A percentile compares a stretch with the other conserved stretches of the same genome.
phyloP scores from a whole-genome alignment of 768 basidiomycete species.

The Rhizopogon vinicolor region DNA sequence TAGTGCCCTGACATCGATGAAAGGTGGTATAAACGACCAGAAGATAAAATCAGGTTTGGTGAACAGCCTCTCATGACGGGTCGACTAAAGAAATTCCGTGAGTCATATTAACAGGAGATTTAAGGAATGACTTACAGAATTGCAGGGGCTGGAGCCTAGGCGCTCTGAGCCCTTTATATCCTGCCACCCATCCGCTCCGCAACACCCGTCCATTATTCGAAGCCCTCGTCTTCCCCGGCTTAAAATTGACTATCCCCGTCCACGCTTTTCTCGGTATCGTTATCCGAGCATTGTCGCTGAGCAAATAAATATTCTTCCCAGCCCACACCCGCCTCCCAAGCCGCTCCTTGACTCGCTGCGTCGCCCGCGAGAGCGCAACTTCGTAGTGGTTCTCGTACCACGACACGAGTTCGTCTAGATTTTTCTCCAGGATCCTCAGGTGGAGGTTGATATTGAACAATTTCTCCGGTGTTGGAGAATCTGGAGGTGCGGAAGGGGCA shows the following conservation, averaged over 20 bases:
- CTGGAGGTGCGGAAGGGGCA: constrained; percentile 12
- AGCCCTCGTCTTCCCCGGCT: constrained; percentile 1
- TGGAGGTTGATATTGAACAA: constrained; percentile 52
- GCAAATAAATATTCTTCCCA: constrained; percentile 52
- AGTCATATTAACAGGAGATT: neutral
- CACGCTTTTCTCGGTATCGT: constrained; percentile 42
- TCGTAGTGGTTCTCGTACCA: constrained; percentile 36
- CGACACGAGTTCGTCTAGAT: constrained; percentile 43
- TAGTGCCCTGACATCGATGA: neutral
- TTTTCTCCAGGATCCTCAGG: constrained; percentile 49
- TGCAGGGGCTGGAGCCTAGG: neutral
- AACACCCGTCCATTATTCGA: neutral
- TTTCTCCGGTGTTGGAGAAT: constrained; percentile 18
- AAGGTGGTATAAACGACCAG: neutral
- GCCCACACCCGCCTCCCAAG: constrained; percentile 77
- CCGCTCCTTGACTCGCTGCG: constrained; percentile 65
- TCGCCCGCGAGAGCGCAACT: constrained; percentile 43
- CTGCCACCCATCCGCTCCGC: neutral
- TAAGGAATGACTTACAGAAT: neutral
- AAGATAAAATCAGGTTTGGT: neutral
- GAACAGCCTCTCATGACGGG: neutral
- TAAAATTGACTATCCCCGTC: constrained; percentile 47
- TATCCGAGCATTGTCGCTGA: constrained; percentile 22
- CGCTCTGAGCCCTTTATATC: neutral
- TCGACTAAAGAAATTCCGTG: neutral